A percentile compares a stretch with the other conserved stretches of the same genome.
Evolutionary conservation across 2,329 filamentous ascomycete genomes (phyloP).

Genomic region (Westerdykella ornata): DNA sequence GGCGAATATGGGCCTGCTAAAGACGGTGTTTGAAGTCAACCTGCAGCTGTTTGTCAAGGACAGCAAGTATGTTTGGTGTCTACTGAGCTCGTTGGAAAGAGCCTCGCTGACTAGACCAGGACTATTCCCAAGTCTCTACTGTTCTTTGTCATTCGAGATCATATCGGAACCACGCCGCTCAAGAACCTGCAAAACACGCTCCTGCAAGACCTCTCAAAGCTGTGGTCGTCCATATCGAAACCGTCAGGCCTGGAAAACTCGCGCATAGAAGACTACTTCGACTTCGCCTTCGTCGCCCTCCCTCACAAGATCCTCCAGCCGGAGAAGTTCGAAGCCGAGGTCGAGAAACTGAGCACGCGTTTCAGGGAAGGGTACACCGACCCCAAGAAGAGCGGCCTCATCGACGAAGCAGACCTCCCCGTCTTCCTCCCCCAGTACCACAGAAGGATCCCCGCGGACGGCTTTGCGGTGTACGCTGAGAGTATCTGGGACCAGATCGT

Average conservation of each 20-base stretch:
- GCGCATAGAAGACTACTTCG: slow-evolving; percentile 93
- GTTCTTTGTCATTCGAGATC: slow-evolving; percentile 98
- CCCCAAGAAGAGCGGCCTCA: slow-evolving; percentile 53
- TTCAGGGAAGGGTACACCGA: slow-evolving; percentile 78
- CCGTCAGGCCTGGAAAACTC: slow-evolving; percentile 81
- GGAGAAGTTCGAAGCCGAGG: slow-evolving; percentile 78
- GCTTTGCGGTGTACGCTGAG: slow-evolving; percentile 89
- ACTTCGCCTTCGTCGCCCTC: slow-evolving; percentile 92
- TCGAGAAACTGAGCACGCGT: slow-evolving; percentile 68
- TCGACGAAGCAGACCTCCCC: slow-evolving; percentile 67
- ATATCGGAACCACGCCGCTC: slow-evolving; percentile 85
- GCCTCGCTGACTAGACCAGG: slow-evolving; percentile 42
- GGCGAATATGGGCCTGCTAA: slow-evolving; percentile 96
- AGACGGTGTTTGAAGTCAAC: slow-evolving; percentile 99
- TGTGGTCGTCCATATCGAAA: slow-evolving; percentile 91
- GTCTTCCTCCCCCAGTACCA: slow-evolving; percentile 94
- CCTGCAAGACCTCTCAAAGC: slow-evolving; percentile 80
- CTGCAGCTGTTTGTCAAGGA: slow-evolving; percentile 95
- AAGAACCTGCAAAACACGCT: slow-evolving; percentile 85
- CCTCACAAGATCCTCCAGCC: slow-evolving; percentile 96
- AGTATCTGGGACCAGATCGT: slow-evolving; percentile 98
- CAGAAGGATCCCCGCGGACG: slow-evolving; percentile 89
- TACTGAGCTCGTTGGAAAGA: neutral
- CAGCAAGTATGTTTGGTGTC: slow-evolving; percentile 62
- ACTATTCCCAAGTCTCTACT: slow-evolving; percentile 83